Percentiles rank a stretch among this genome's conserved stretches.
These are phyloP conservation scores for Dothideomycetes sp. DNA, from an alignment of 2,329 filamentous ascomycete genomes.

Conservation along the genomic window DNA sequence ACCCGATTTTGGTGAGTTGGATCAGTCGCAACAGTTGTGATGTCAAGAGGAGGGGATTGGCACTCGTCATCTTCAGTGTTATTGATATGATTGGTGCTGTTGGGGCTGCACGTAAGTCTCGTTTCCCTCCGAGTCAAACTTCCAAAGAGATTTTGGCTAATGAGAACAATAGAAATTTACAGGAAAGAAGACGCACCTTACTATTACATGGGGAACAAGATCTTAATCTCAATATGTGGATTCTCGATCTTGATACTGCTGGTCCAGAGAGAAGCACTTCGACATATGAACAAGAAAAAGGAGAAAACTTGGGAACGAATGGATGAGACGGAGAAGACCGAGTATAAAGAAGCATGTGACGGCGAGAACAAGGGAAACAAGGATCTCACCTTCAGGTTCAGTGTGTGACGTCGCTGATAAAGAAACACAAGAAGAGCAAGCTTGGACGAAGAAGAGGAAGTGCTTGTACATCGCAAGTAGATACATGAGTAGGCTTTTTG, in stretches of 20 bases:
- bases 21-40: conserved; percentile 42
- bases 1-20: conserved; percentile 45
- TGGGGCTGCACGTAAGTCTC: conserved; percentile 17
- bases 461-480: too few species aligned
- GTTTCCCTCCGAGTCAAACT: background rate
- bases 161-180: conserved; percentile 36
- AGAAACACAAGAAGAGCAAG: too few species aligned
- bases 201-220: conserved; percentile 50
- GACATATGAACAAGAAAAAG: conserved; percentile 42
- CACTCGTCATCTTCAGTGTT: conserved; percentile 41
- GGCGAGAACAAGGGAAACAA: conserved; percentile 2
- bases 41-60: conserved; percentile 41
- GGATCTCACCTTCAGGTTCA: background rate
- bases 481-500: too few species aligned
- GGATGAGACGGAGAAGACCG: conserved; percentile 35
- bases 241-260: conserved; percentile 44
- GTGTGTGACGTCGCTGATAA: too few species aligned
- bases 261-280: conserved; percentile 37
- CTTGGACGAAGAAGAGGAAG: too few species aligned
- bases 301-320: conserved; percentile 38
- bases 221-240: conserved; percentile 45
- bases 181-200: conserved; percentile 44
- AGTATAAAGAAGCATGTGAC: conserved; percentile 39
- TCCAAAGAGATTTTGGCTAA: background rate
- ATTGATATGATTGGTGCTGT: conserved; percentile 40